A percentile compares a stretch with the other conserved stretches of the same genome.
Conservation (phyloP, 306 rosid species). For the Vigna angularis region DNA sequence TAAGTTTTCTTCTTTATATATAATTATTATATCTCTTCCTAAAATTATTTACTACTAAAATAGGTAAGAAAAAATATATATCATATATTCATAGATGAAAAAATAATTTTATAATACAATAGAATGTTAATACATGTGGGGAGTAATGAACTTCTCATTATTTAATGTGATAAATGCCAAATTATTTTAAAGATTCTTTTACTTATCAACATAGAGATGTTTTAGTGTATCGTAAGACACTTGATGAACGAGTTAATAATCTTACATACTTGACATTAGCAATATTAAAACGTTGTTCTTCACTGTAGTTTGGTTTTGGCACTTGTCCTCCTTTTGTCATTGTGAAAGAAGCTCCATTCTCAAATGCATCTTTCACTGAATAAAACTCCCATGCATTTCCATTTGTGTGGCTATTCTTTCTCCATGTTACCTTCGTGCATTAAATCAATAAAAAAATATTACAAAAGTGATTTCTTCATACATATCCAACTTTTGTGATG, state of each 20-base stretch:
- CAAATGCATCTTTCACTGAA: slow-evolving; percentile 52
- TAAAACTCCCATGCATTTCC: slow-evolving; percentile 42
- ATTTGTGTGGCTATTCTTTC: slow-evolving; percentile 31
- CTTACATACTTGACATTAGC: slow-evolving; percentile 43
- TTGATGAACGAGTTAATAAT: slow-evolving; percentile 38
- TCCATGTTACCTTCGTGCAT: slow-evolving; percentile 49
- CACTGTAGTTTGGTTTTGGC: slow-evolving; percentile 39
- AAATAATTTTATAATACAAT: no score
- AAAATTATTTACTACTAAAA: no score
- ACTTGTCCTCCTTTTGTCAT: slow-evolving; percentile 36
- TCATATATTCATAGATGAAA: no score
- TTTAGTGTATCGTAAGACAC: slow-evolving; percentile 41
- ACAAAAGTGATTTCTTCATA: background rate
- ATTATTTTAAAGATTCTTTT: no score
- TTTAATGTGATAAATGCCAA: no score
- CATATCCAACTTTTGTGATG: background rate
- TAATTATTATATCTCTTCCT: no score
- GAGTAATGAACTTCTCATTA: no score
- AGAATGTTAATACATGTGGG: no score
- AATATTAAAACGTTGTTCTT: slow-evolving; percentile 39
- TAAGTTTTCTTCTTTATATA: no score
- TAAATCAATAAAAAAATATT: background rate
- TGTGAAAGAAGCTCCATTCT: slow-evolving; percentile 50
- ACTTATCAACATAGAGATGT: slow-evolving; percentile 41
- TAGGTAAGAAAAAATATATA: no score